Evolutionary conservation across 2,329 filamentous ascomycete genomes (phyloP), one percentile per base, ranked within the genome.

Genomic region (Diaporthe sp.): DNA sequence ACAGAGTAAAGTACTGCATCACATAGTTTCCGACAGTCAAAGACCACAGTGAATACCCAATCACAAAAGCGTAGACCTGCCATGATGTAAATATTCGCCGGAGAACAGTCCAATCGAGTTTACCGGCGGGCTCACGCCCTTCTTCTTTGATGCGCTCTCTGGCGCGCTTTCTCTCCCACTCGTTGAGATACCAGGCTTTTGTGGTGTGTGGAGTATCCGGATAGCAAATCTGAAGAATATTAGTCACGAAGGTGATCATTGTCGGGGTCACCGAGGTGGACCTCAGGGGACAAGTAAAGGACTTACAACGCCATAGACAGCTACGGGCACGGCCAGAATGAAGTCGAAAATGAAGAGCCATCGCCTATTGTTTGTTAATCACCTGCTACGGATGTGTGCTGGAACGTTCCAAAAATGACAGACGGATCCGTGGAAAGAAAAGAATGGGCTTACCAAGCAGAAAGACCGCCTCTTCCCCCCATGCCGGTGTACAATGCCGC

Each of bases 131-230:
- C 64, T 80, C 81, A 66, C 84, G 82, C 25, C 84, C 85, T 57
- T 86, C 85, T 71, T 91, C 89, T 77, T 93, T 89, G 80, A 96
- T 96, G 76, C 93, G 89, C 60, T 92, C 88, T 19, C 89, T 86
- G 76, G 94, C 92, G 52, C 92, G 88, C 73, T 90, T 86, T 33
- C 89, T 88, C 82, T 96, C 93, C 77, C 91, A 82, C 0, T 84
- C 83, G 80, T 80, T 85, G 30, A 87, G 79, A 64, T 84, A 87
- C 73, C 83, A 86, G 0, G 86, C 85, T 1, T 77, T 80, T 0
- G 84, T 86, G 1, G 80, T 84, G 71, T 85, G 80, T 0, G 86
- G 86, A 0, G 84, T 86, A 71, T 87, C 86, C 0, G 86, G 86
- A 55, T 83, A 82, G 57, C 82, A 82, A 71, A 84, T 77, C 79